Base-by-base conservation (phyloP, 129 eudicot genomes). In the Calendula officinalis region DNA sequence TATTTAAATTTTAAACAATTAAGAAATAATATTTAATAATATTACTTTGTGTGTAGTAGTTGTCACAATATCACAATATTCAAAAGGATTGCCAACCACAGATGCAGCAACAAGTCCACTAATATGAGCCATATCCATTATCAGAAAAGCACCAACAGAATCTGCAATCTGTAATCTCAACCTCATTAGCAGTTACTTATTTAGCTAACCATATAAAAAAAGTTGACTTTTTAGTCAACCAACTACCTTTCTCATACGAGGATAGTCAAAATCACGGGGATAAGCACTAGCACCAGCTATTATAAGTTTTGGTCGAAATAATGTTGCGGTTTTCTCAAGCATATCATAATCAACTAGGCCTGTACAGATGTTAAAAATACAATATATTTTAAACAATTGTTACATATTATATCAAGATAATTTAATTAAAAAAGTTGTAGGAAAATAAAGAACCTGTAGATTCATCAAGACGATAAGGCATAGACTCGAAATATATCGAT, bases 51-150 rank as follows among this genome's bases (percentile, higher is more conserved):
- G 98, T 41, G 98, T 92, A 15, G 96, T 92, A 8, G 98, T 92
- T 8, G 96, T 92, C 44, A 92, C 98, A 69, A 92, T 84, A 81
- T 92, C 98, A 75, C 96, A 88, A 70, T 83, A 92, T 70, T 92
- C 96, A 66, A 92, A 88, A 38, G 98, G 98, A 80, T 88, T 74
- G 57, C 85, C 91, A 72, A 88, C 86, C 37, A 92, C 98, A 44
- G 95, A 81, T 62, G 95, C 96, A 72, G 96, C 87, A 73, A 92
- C 98, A 69, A 92, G 98, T 8, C 98, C 98, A 71, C 98, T 92
- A 62, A 92, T 92, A 76, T 92, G 98, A 59, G 98, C 98, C 98
- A 92, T 92, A 74, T 92, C 98, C 95, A 88, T 88, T 96, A 92
- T 92, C 50, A 92, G 88, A 73, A 92, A 92, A 79, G 98, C 96